Percentiles rank a stretch among this genome's conserved stretches.
Conservation (phyloP, 2,329 filamentous ascomycete species). For the Pestalotiopsis sp. region DNA sequence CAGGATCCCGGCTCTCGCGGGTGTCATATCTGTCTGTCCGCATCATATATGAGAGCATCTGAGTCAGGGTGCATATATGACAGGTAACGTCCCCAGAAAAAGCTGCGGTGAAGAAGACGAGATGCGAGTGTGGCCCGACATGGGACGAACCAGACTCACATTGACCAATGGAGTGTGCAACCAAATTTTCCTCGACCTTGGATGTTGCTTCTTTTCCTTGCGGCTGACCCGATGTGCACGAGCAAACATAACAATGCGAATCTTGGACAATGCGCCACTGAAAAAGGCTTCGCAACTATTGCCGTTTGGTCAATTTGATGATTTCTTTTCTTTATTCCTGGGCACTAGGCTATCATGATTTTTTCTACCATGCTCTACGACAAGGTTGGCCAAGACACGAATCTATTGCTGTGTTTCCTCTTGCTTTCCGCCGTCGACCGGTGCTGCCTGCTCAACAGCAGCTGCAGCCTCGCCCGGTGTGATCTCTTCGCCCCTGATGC, state of each 20-base stretch:
- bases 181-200: background rate
- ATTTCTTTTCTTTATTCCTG: background rate
- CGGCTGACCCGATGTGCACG: background rate
- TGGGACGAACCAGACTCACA: background rate
- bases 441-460: slow-evolving; percentile 12
- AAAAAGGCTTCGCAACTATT: background rate
- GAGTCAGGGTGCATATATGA: too few species aligned
- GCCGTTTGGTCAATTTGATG: background rate
- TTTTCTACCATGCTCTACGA: background rate
- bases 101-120: background rate
- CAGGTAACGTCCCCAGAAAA: too few species aligned
- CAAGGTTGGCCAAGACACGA: background rate
- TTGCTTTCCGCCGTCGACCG: slow-evolving; percentile 8
- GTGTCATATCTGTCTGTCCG: too few species aligned
- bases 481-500: slow-evolving; percentile 46
- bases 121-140: background rate
- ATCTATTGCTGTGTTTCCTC: slow-evolving; percentile 1
- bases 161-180: background rate
- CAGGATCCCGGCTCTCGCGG: too few species aligned
- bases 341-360: background rate
- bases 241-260: background rate
- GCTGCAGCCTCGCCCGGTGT: slow-evolving; percentile 13
- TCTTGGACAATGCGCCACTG: background rate
- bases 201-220: background rate
- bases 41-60: too few species aligned